Evolutionary conservation across 1,284 basidiomycete species (phyloP).

Genomic region (Apiotrichum veenhuisii): DNA sequence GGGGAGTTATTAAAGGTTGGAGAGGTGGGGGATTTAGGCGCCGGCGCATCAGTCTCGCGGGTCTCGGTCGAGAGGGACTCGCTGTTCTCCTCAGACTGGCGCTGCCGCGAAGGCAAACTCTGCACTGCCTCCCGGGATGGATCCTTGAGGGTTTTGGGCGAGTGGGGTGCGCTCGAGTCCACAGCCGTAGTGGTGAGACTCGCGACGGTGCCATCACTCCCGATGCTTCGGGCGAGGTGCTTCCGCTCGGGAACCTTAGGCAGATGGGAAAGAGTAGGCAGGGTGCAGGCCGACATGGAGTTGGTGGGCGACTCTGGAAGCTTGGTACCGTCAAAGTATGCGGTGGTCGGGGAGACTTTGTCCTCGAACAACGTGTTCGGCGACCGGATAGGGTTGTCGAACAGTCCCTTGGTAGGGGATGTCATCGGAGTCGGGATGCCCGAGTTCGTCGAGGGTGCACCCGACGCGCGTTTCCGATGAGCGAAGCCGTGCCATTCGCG

Average conservation of each 20-base stretch:
- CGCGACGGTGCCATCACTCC: neutral
- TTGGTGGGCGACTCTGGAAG: neutral
- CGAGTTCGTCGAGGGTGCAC: neutral
- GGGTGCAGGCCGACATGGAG: neutral
- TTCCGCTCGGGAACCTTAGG: neutral
- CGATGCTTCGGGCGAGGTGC: neutral
- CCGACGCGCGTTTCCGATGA: constrained; percentile 26
- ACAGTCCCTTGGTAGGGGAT: neutral
- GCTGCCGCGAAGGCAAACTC: neutral
- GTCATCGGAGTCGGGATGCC: constrained; percentile 2
- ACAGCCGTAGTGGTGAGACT: neutral
- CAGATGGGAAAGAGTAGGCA: neutral
- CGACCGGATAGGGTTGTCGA: neutral
- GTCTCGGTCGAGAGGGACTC: neutral
- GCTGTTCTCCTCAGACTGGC: neutral
- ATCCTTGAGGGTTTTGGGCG: neutral
- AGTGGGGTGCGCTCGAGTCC: neutral
- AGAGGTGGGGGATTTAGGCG: neutral
- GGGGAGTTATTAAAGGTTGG: neutral
- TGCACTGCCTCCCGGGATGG: neutral
- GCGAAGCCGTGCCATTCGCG: constrained; percentile 39
- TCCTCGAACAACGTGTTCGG: neutral
- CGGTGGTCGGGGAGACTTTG: neutral
- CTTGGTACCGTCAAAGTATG: neutral
- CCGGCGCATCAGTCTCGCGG: neutral